Evolutionary conservation across 257 asterid species (phyloP).

Genomic region (Solanum sejunctum): DNA sequence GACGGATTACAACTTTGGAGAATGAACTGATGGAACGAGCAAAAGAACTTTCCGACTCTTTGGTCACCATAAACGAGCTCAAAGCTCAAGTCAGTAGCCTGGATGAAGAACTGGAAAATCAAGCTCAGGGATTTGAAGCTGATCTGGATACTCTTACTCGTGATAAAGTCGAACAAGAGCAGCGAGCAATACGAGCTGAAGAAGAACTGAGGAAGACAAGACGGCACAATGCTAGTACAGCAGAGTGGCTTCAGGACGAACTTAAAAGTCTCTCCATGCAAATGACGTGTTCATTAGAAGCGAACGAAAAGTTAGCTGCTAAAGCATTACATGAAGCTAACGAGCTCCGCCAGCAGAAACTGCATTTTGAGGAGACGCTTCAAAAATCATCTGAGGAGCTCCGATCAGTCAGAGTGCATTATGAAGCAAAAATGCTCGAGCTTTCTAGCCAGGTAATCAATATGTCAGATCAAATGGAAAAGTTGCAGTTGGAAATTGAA

Average conservation of each 20-base stretch:
- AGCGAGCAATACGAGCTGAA: slow-evolving; percentile 86
- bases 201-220: slow-evolving; percentile 68
- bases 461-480: slow-evolving; percentile 24
- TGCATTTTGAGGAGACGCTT: slow-evolving; percentile 43
- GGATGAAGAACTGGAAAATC: slow-evolving; percentile 73
- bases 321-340: slow-evolving; percentile 75
- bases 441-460: slow-evolving; percentile 29
- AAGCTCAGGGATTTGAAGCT: slow-evolving; percentile 62
- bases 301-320: slow-evolving; percentile 65
- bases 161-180: slow-evolving; percentile 77
- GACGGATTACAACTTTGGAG: slow-evolving; percentile 1
- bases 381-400: slow-evolving; percentile 42
- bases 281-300: slow-evolving; percentile 61
- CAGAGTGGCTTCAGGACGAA: slow-evolving; percentile 79
- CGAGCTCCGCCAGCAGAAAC: slow-evolving; percentile 50
- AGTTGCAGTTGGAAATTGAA: slow-evolving; percentile 32
- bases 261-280: slow-evolving; percentile 56
- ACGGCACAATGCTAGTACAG: slow-evolving; percentile 56
- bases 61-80: slow-evolving; percentile 36
- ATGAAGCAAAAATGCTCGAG: slow-evolving; percentile 41
- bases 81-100: slow-evolving; percentile 50
- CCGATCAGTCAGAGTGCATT: slow-evolving; percentile 15
- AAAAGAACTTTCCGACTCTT: slow-evolving; percentile 32
- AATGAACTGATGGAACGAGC: slow-evolving; percentile 36
- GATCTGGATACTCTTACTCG: slow-evolving; percentile 54